Percentiles rank a stretch among this genome's conserved stretches.
These are phyloP conservation scores for Rosa persica DNA, from an alignment of 306 rosid genomes.

Conservation along the genomic window DNA sequence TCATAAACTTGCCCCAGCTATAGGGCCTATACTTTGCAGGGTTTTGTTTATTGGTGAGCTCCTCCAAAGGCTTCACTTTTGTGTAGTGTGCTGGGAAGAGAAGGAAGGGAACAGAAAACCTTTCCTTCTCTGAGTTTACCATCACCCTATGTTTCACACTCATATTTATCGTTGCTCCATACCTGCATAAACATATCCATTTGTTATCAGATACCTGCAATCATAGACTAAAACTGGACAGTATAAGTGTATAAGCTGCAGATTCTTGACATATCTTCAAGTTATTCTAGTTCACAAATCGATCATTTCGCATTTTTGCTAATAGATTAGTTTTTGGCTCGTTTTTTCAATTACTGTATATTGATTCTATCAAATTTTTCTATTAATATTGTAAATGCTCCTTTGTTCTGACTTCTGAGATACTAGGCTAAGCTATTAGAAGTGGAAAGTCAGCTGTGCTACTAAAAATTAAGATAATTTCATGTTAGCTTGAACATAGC, in stretches of 20 bases:
- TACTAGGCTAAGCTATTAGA: not conserved
- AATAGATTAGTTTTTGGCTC: no score
- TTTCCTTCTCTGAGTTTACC: conserved; percentile 63
- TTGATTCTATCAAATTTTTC: not conserved
- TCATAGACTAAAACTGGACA: not conserved
- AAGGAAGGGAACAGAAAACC: conserved; percentile 72
- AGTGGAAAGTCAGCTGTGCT: not conserved
- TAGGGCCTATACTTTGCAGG: conserved; percentile 52
- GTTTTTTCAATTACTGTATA: not conserved
- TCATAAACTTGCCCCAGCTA: conserved; percentile 49
- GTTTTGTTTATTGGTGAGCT: conserved; percentile 40
- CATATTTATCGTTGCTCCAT: conserved; percentile 78
- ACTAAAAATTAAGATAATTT: not conserved
- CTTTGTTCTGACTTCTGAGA: not conserved
- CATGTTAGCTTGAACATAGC: not conserved
- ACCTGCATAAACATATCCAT: conserved; percentile 42
- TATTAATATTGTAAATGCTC: not conserved
- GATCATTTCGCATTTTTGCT: no score
- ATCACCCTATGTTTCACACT: conserved; percentile 73
- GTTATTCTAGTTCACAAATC: not conserved
- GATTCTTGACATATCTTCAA: not conserved
- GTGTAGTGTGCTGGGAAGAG: conserved; percentile 54
- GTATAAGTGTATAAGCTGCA: not conserved
- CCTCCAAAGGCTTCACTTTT: conserved; percentile 57
- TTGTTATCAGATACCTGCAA: not conserved